Conservation (phyloP, 768 basidiomycete genomes). For the Cyathus striatus region DNA sequence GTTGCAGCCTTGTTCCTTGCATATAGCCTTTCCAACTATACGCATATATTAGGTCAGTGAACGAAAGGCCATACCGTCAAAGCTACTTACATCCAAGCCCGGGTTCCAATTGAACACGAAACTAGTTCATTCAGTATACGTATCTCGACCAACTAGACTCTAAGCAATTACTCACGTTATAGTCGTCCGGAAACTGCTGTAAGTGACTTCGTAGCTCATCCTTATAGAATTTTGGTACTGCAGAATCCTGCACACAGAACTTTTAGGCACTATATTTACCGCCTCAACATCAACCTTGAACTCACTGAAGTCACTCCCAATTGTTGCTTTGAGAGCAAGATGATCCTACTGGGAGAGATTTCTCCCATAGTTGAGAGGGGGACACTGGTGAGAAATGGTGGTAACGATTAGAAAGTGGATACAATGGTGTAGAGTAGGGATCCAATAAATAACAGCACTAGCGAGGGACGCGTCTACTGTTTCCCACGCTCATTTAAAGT, state of each 20-base stretch:
- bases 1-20: slow-evolving; percentile 44
- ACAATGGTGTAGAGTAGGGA: no score
- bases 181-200: slow-evolving; percentile 23
- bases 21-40: slow-evolving; percentile 38
- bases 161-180: slow-evolving; percentile 18
- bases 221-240: slow-evolving; percentile 28
- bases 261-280: slow-evolving; percentile 3
- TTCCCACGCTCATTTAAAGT: not conserved
- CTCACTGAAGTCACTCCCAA: slow-evolving; percentile 5
- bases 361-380: not conserved
- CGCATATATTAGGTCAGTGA: not conserved
- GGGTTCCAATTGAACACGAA: slow-evolving; percentile 29
- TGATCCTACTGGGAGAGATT: not conserved
- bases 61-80: not conserved
- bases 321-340: slow-evolving; percentile 7
- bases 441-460: no score
- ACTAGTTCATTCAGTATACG: slow-evolving; percentile 17
- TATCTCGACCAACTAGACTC: not conserved
- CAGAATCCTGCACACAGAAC: slow-evolving; percentile 1
- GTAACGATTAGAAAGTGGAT: not conserved
- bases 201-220: slow-evolving; percentile 28
- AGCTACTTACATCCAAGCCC: slow-evolving; percentile 31
- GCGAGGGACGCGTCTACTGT: not conserved
- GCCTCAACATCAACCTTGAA: not conserved
- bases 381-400: not conserved